Evolutionary conservation across 2,329 filamentous ascomycete genomes (phyloP).

Genomic region (Nigrospora osmanthi): DNA sequence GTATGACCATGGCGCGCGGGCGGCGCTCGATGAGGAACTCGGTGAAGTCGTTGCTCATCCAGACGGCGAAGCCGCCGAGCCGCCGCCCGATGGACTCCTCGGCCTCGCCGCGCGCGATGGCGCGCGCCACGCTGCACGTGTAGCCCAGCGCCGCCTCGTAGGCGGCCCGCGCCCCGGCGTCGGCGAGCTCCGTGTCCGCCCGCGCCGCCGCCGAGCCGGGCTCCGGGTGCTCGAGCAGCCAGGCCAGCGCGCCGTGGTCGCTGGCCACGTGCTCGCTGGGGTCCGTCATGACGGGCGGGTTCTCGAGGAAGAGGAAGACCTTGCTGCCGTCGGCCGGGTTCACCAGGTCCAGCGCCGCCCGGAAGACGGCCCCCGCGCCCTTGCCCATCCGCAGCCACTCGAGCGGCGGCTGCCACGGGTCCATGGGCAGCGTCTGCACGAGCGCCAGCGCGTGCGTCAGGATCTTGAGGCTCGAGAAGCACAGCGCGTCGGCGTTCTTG

Average conservation of each 20-base stretch:
- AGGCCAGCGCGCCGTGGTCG: conserved; percentile 20
- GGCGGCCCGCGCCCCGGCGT: conserved; percentile 14
- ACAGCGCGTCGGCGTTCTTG: conserved; percentile 24
- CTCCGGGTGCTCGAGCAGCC: conserved; percentile 24
- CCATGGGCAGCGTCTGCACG: conserved; percentile 25
- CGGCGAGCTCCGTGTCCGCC: conserved; percentile 20
- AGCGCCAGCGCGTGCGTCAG: conserved; percentile 27
- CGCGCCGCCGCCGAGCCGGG: conserved; percentile 10
- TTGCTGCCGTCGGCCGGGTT: conserved; percentile 8
- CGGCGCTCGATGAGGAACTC: conserved; percentile 24
- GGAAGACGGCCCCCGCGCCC: conserved; percentile 24
- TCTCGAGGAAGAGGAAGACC: conserved; percentile 18
- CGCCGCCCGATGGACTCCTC: conserved; percentile 22
- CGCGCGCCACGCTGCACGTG: conserved; percentile 22
- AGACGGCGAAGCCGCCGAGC: conserved; percentile 26
- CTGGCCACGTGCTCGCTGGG: conserved; percentile 19
- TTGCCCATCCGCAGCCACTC: conserved; percentile 27
- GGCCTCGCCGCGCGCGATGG: conserved; percentile 18
- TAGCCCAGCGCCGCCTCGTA: conserved; percentile 26
- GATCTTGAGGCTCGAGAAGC: conserved; percentile 25
- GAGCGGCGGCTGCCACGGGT: conserved; percentile 28
- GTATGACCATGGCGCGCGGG: conserved; percentile 25
- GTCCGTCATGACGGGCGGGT: conserved; percentile 19
- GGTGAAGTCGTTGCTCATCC: conserved; percentile 23
- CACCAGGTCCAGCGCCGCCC: conserved; percentile 15